Evolutionary conservation across 257 asterid species (phyloP), one percentile per base, ranked within the genome.

Genomic region (Craterostigma plantagineum): DNA sequence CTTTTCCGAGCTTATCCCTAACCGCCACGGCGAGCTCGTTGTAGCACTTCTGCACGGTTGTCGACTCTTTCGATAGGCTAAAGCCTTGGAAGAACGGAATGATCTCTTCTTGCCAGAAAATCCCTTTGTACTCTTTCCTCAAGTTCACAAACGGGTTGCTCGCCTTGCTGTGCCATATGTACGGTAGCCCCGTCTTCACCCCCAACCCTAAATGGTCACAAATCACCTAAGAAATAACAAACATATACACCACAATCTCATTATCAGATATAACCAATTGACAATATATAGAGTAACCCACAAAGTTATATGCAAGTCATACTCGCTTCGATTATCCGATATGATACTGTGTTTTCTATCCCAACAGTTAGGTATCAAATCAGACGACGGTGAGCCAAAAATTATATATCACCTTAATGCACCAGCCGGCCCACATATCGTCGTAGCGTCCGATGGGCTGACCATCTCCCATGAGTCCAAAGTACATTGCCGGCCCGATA

Each of bases 351-450:
- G n/a, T n/a, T n/a, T n/a, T n/a, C n/a, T n/a, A n/a, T n/a, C n/a
- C n/a, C n/a, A n/a, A n/a, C n/a, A n/a, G n/a, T n/a, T n/a, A n/a
- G n/a, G n/a, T n/a, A n/a, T n/a, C n/a, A n/a, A n/a, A n/a, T n/a
- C n/a, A n/a, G n/a, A n/a, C n/a, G n/a, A n/a, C n/a, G n/a, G n/a
- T n/a, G n/a, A n/a, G n/a, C n/a, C n/a, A n/a, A n/a, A n/a, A n/a
- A n/a, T n/a, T n/a, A n/a, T n/a, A n/a, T n/a, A n/a, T n/a, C 40
- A 82, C 92, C 96, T 80, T 84, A 54, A 37, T 46, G 43, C 96
- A 84, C 96, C 93, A 84, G 27, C 93, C 96, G 33, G 96, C 96
- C 95, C 96, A 84, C 96, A 84, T 84, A 36, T 84, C 96, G 17
- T 84, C 96, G 46, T 84, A 84, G 4, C 93, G 87, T 14, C 95